These are phyloP conservation scores for Allium cepa DNA, from an alignment of 106 monocot genomes.

Conservation along the genomic window DNA sequence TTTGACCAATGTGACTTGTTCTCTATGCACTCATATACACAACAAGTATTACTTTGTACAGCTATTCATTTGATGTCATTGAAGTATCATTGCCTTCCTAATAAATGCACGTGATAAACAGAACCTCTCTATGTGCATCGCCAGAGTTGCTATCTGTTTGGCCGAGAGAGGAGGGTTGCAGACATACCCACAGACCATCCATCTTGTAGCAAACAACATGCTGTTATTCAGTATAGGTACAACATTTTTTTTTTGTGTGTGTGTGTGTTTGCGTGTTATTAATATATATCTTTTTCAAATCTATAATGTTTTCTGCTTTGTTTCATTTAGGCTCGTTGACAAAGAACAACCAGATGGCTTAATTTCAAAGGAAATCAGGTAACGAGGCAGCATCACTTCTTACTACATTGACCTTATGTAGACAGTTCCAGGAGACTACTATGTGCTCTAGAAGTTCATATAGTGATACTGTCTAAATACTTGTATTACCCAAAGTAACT, in stretches of 20 bases:
- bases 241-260: too few species aligned
- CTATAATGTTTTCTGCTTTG: conserved; percentile 5
- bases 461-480: too few species aligned
- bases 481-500: too few species aligned
- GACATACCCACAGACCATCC: conserved; percentile 98
- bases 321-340: conserved; percentile 55
- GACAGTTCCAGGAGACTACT: too few species aligned
- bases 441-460: too few species aligned
- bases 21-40: not conserved
- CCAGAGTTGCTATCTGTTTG: conserved; percentile 89
- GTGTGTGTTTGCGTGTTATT: not conserved
- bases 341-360: conserved; percentile 78
- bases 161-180: conserved; percentile 92
- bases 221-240: conserved; percentile 88
- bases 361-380: conserved; percentile 74
- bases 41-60: too few species aligned
- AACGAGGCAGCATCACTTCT: conserved; percentile 2
- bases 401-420: too few species aligned
- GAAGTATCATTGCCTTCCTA: not conserved
- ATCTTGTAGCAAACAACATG: conserved; percentile 98
- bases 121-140: conserved; percentile 91
- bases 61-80: too few species aligned
- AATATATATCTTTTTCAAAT: not conserved
- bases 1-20: too few species aligned
- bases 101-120: conserved; percentile 23